phyloP scores from a whole-genome alignment of 2,329 filamentous ascomycete species.

The Fusarium pseudoanthophilum region DNA sequence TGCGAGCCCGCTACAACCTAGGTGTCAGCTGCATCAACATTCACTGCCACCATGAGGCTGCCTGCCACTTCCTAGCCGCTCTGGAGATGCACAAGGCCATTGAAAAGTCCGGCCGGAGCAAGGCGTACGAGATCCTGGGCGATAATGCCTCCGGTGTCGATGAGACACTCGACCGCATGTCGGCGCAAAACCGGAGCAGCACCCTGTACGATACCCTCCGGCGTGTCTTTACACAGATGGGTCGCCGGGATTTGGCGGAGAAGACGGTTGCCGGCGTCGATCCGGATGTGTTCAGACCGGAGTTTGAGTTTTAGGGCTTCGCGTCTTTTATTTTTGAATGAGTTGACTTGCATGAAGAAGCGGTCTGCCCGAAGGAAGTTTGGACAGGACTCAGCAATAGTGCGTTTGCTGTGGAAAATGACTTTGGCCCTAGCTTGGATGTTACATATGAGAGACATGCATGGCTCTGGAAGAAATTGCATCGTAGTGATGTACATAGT shows the following conservation, averaged over 20 bases:
- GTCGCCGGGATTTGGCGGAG: slow-evolving; percentile 85
- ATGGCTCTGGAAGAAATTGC: slow-evolving; percentile 16
- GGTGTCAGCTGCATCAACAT: slow-evolving; percentile 98
- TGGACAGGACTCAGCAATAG: not conserved
- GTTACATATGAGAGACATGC: slow-evolving; percentile 19
- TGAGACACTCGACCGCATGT: slow-evolving; percentile 83
- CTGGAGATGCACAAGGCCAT: slow-evolving; percentile 96
- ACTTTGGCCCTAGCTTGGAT: slow-evolving; percentile 9
- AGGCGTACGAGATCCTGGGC: slow-evolving; percentile 84
- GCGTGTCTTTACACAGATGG: slow-evolving; percentile 97
- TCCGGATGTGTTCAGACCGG: slow-evolving; percentile 85
- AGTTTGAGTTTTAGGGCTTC: slow-evolving; percentile 79
- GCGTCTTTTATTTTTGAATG: not conserved
- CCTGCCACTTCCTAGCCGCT: slow-evolving; percentile 90
- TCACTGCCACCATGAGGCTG: slow-evolving; percentile 91
- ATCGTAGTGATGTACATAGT: not conserved
- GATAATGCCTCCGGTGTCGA: slow-evolving; percentile 64
- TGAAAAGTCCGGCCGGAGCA: slow-evolving; percentile 83
- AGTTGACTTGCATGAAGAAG: slow-evolving; percentile 7
- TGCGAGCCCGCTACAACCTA: slow-evolving; percentile 95
- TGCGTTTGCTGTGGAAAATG: slow-evolving; percentile 6
- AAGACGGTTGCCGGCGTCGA: slow-evolving; percentile 90
- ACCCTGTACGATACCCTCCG: slow-evolving; percentile 95
- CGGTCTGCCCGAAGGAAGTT: not conserved
- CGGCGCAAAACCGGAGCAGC: slow-evolving; percentile 94